Conservation (phyloP, 768 basidiomycete genomes). For the Lactarius quietus region DNA sequence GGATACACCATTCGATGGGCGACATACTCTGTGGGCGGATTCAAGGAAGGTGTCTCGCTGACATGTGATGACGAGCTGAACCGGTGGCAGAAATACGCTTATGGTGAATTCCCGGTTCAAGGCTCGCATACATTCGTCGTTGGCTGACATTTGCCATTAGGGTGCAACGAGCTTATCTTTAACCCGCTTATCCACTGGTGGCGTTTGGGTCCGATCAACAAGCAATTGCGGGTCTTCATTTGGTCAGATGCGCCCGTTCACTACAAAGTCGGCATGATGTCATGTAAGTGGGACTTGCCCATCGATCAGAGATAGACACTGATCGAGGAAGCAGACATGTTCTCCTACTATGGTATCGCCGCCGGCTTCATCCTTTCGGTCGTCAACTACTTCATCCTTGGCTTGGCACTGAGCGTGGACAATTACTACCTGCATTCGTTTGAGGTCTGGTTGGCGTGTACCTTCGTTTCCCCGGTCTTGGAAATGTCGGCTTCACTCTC, state of each 20-base stretch:
- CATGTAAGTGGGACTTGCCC: conserved; percentile 44
- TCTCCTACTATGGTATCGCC: conserved; percentile 59
- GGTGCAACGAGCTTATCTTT: conserved; percentile 79
- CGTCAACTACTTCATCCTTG: conserved; percentile 69
- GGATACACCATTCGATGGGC: conserved; percentile 84
- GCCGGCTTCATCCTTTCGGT: conserved; percentile 58
- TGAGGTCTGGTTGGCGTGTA: conserved; percentile 71
- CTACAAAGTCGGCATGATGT: conserved; percentile 79
- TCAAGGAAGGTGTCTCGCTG: conserved; percentile 89
- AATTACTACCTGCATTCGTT: conserved; percentile 69
- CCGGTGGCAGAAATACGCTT: conserved; percentile 87
- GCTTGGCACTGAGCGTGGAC: conserved; percentile 56
- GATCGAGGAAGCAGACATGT: conserved; percentile 36
- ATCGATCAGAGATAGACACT: not conserved
- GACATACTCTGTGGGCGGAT: conserved; percentile 78
- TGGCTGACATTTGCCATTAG: conserved; percentile 31
- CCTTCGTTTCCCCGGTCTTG: conserved; percentile 64
- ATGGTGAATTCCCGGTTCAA: conserved; percentile 43
- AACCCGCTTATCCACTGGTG: conserved; percentile 80
- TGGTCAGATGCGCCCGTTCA: conserved; percentile 77
- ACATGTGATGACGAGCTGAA: conserved; percentile 90
- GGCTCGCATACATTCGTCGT: not conserved
- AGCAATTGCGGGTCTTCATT: conserved; percentile 70
- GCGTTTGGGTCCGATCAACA: conserved; percentile 75
- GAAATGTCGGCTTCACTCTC: conserved; percentile 65